Percentiles rank a stretch among this genome's conserved stretches.
Evolutionary conservation across 1,284 basidiomycete genomes (phyloP).

Genomic region (Trametes polyzona): DNA sequence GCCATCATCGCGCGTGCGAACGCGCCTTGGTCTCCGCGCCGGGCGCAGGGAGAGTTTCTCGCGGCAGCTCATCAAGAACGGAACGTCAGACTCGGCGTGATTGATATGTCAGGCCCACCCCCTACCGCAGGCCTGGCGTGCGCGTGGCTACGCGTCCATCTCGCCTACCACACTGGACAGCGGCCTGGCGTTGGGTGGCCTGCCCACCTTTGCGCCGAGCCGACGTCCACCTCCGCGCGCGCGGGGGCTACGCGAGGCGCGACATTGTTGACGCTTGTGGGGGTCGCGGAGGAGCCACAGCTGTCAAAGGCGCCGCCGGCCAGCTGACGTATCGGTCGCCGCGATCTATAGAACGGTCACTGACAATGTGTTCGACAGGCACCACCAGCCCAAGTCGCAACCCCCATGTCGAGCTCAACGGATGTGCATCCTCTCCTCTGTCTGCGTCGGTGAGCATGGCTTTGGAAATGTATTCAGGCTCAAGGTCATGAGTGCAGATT

Average conservation of each 20-base stretch:
- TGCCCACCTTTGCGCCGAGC: background rate
- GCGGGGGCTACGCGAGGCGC: background rate
- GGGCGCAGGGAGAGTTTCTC: background rate
- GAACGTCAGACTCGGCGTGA: slow-evolving; percentile 3
- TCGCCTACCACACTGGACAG: background rate
- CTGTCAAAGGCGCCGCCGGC: slow-evolving; percentile 2
- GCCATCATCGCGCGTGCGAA: background rate
- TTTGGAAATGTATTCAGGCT: background rate
- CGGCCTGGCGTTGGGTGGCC: too few species aligned
- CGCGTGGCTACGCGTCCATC: background rate
- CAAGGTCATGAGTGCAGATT: too few species aligned
- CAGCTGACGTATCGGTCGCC: slow-evolving; percentile 7
- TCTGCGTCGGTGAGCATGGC: background rate
- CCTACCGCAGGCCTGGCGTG: background rate
- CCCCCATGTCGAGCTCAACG: too few species aligned
- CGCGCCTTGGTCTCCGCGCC: background rate
- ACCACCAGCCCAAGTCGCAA: background rate
- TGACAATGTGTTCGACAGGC: slow-evolving; percentile 1
- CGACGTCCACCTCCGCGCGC: background rate
- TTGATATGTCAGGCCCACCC: slow-evolving; percentile 5
- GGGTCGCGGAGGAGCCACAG: background rate
- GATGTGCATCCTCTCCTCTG: too few species aligned
- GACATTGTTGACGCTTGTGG: slow-evolving; percentile 5
- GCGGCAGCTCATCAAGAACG: background rate
- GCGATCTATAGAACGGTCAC: background rate